Base-by-base conservation (phyloP, 2,329 filamentous ascomycete genomes). In the Sporothrix schenckii region DNA sequence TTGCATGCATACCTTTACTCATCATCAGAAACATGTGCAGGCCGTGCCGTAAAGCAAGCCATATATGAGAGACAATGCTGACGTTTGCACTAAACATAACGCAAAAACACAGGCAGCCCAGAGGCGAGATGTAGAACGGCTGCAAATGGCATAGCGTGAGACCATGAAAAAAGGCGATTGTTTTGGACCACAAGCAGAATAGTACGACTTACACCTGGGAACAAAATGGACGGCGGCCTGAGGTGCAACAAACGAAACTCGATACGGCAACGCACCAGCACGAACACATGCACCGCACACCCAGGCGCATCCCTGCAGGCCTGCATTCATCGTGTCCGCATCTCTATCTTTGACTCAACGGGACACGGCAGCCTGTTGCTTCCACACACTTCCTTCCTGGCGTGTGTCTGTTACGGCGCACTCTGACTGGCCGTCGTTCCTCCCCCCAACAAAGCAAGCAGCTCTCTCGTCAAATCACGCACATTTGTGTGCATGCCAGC, bases 351-450 rank as follows among this genome's bases (percentile, higher is more conserved):
- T 56, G 14, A 6, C 11, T 19, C 41, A 9, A 47, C 39, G 21
- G 14, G 24, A 27, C 39, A 39, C 39, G 44, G 39, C 39, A 47
- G n/a, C 39, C 39, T 47, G 39, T 21, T 44, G 21, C 58, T n/a
- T 63, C 39, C 39, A 21, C 21, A 19, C 39, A 39, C 21, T 16
- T 16, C 11, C 4, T 44, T 9, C 41, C 14, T 63, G 34, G 39
- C 39, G 11, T 61, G 58, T 27, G 58, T n/a, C 21, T 14, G 27
- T 14, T 4, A 61, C 4, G n/a, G 14, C n/a, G 39, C 58, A 27
- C 39, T n/a, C 39, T 61, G 39, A 61, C n/a, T 61, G 58, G 21
- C 27, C 58, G 39, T 61, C 56, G 11, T 16, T 44, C 41, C 10
- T 16, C 3, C 44, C 34, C 24, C 14, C 58, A 61, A 61, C 19